Percentiles rank a stretch among this genome's conserved stretches.
Evolutionary conservation across 768 basidiomycete species (phyloP).

Genomic region (Epithele typhae): DNA sequence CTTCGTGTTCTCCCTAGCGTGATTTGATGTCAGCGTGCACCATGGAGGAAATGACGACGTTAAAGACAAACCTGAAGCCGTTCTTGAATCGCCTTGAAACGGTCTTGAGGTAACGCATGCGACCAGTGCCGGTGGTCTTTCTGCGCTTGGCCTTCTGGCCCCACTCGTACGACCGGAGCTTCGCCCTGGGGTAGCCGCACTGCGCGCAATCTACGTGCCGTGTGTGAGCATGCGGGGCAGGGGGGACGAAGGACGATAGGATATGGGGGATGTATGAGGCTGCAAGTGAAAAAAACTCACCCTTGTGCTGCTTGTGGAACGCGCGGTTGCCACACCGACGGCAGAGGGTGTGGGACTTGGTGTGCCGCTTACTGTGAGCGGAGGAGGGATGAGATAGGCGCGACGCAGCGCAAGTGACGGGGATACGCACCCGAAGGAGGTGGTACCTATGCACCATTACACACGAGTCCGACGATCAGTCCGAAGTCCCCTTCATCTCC

Average conservation of each 20-base stretch:
- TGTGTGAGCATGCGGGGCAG: slow-evolving; percentile 6
- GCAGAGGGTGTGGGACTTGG: slow-evolving; percentile 96
- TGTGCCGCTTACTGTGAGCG: slow-evolving; percentile 82
- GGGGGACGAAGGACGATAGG: background rate
- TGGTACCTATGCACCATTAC: slow-evolving; percentile 63
- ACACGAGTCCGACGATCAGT: slow-evolving; percentile 14
- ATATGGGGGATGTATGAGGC: background rate
- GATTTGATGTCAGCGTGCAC: background rate
- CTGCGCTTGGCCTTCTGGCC: slow-evolving; percentile 98
- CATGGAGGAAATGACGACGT: background rate
- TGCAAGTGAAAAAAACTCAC: slow-evolving; percentile 38
- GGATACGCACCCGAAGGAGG: slow-evolving; percentile 83
- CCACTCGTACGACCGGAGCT: slow-evolving; percentile 96
- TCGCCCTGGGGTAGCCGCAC: slow-evolving; percentile 96
- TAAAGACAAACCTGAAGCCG: slow-evolving; percentile 73
- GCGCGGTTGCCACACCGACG: slow-evolving; percentile 93
- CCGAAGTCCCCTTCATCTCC: slow-evolving; percentile 1
- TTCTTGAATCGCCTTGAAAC: slow-evolving; percentile 98
- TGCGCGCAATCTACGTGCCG: slow-evolving; percentile 73
- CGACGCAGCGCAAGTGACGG: background rate
- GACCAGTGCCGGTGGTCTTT: slow-evolving; percentile 98
- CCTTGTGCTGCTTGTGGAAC: slow-evolving; percentile 99
- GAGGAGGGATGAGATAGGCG: slow-evolving; percentile 2
- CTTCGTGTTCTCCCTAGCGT: slow-evolving; percentile 75
- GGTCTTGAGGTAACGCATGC: slow-evolving; percentile 90